Percentiles rank a stretch among this genome's conserved stretches.
These are phyloP conservation scores for Hyphodiscus sp. DNA, from an alignment of 2,329 filamentous ascomycete genomes.

Conservation along the genomic window DNA sequence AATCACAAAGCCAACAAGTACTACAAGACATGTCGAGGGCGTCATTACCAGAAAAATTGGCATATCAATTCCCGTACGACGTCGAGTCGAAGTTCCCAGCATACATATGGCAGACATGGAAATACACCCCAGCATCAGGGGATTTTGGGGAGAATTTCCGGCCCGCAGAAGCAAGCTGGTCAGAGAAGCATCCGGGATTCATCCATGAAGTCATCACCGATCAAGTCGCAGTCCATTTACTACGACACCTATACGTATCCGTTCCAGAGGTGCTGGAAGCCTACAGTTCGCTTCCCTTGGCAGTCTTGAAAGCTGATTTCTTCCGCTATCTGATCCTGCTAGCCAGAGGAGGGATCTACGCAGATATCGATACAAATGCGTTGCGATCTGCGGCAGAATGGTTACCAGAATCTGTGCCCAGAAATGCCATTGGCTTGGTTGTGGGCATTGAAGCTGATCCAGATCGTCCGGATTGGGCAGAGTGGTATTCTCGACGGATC, in stretches of 20 bases:
- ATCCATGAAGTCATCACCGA: constrained; percentile 98
- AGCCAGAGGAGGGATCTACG: constrained; percentile 76
- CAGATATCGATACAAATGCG: constrained; percentile 85
- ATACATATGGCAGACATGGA: constrained; percentile 99
- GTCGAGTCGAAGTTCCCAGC: constrained; percentile 83
- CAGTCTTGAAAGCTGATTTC: constrained; percentile 71
- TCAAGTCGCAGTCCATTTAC: constrained; percentile 70
- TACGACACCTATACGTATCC: constrained; percentile 80
- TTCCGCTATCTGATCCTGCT: constrained; percentile 66
- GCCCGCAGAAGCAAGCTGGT: constrained; percentile 84
- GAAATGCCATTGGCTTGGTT: constrained; percentile 74
- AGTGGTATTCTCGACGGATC: constrained; percentile 94
- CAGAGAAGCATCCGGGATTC: constrained; percentile 78
- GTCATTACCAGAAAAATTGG: constrained; percentile 72
- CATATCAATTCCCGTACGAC: constrained; percentile 92
- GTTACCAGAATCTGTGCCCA: constrained; percentile 74
- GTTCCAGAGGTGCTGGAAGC: constrained; percentile 74
- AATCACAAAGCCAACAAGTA: constrained; percentile 18
- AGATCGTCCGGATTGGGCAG: constrained; percentile 81
- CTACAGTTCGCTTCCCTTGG: constrained; percentile 64
- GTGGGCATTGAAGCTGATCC: constrained; percentile 96
- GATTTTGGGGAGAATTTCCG: constrained; percentile 71
- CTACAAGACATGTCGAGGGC: constrained; percentile 58
- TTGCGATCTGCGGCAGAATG: constrained; percentile 79
- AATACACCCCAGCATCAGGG: constrained; percentile 69